Evolutionary conservation across 2,329 filamentous ascomycete species (phyloP).

Genomic region (Elsinoe fawcettii): DNA sequence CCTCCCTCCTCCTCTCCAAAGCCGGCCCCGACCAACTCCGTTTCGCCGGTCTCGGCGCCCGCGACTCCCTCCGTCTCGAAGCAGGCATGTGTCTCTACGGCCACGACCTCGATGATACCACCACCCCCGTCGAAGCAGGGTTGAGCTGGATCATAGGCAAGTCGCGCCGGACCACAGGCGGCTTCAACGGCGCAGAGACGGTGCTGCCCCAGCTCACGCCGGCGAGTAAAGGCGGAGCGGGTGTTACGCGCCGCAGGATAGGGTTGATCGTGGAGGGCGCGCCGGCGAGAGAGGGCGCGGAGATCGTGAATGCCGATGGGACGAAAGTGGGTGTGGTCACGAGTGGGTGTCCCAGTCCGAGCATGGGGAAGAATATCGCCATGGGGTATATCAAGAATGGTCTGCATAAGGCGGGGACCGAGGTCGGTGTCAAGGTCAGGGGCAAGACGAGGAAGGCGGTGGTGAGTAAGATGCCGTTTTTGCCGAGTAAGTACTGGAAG

Average conservation of each 20-base stretch:
- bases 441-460: conserved; percentile 67
- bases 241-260: conserved; percentile 64
- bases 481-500: conserved; percentile 68
- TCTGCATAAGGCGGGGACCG: conserved; percentile 74
- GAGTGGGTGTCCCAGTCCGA: conserved; percentile 82
- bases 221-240: conserved; percentile 62
- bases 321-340: conserved; percentile 72
- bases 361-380: conserved; percentile 80
- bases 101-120: conserved; percentile 82
- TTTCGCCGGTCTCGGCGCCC: conserved; percentile 79
- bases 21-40: conserved; percentile 56
- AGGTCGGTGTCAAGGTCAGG: conserved; percentile 68
- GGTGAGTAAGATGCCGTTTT: conserved; percentile 84
- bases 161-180: conserved; percentile 55
- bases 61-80: conserved; percentile 87
- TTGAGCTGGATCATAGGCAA: conserved; percentile 80
- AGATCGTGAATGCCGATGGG: conserved; percentile 60
- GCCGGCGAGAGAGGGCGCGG: conserved; percentile 80
- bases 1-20: conserved; percentile 59
- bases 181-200: conserved; percentile 77
- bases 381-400: conserved; percentile 88
- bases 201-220: conserved; percentile 71
- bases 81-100: conserved; percentile 99
- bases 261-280: conserved; percentile 78
- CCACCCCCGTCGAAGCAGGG: conserved; percentile 59